phyloP scores from a whole-genome alignment of 129 eudicot species.

The Artemisia tridentata region DNA sequence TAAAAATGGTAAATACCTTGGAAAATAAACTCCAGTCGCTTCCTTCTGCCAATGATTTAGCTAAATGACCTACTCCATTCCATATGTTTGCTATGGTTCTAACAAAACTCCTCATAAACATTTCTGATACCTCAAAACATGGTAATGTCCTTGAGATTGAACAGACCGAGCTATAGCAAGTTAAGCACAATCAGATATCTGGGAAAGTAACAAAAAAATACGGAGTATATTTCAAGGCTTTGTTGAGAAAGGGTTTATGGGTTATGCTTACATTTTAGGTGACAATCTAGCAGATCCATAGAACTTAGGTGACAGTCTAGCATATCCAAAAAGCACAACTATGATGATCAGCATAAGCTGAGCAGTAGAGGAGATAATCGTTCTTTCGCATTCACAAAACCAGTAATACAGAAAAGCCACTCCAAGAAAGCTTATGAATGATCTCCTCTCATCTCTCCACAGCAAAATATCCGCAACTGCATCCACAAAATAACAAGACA shows the following conservation, averaged over 20 bases:
- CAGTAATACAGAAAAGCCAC: slow-evolving; percentile 59
- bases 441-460: slow-evolving; percentile 88
- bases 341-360: slow-evolving; percentile 53
- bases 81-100: slow-evolving; percentile 42
- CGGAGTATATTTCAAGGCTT: neutral
- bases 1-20: slow-evolving; percentile 48
- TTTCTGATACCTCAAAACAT: slow-evolving; percentile 64
- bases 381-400: slow-evolving; percentile 71
- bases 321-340: slow-evolving; percentile 42
- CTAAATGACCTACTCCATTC: slow-evolving; percentile 39
- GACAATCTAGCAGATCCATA: slow-evolving; percentile 53
- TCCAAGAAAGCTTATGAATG: slow-evolving; percentile 61
- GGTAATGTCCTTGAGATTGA: slow-evolving; percentile 52
- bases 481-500: slow-evolving; percentile 18
- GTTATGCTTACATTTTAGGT: slow-evolving; percentile 45
- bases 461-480: slow-evolving; percentile 90
- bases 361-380: slow-evolving; percentile 69
- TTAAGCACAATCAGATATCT: slow-evolving; percentile 23
- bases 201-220: neutral
- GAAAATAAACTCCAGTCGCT: slow-evolving; percentile 66
- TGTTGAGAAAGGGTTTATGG: neutral
- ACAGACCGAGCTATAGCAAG: slow-evolving; percentile 44
- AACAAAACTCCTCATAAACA: slow-evolving; percentile 38
- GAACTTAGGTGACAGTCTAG: slow-evolving; percentile 47
- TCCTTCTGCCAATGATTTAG: slow-evolving; percentile 59